phyloP scores from a whole-genome alignment of 805 yeast species.

The Suhomyces xylopsoci region DNA sequence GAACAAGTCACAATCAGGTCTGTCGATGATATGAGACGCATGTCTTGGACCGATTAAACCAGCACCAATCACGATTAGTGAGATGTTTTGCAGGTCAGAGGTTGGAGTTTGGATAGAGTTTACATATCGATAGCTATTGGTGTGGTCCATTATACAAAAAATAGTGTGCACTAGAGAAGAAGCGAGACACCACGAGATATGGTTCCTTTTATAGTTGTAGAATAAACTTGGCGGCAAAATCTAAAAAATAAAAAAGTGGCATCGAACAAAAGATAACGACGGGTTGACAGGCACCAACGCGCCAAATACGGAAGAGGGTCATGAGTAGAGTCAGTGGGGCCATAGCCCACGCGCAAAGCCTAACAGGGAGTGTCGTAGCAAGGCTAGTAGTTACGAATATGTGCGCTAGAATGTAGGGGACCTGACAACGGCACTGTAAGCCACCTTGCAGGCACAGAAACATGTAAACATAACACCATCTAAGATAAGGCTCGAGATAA shows the following conservation, averaged over 20 bases:
- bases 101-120: neutral
- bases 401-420: neutral
- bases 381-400: neutral
- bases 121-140: neutral
- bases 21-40: conserved; percentile 29
- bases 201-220: neutral
- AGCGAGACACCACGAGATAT: neutral
- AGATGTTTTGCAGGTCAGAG: conserved; percentile 7
- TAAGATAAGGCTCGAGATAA: neutral
- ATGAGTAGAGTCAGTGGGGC: neutral
- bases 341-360: neutral
- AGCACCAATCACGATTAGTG: conserved; percentile 34
- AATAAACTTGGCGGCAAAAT: neutral
- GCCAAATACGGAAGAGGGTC: neutral
- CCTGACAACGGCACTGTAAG: neutral
- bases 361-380: neutral
- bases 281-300: neutral
- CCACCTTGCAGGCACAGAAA: neutral
- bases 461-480: neutral
- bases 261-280: neutral
- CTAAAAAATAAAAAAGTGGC: neutral
- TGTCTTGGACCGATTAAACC: conserved; percentile 43
- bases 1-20: conserved; percentile 25
- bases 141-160: neutral
- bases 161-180: neutral